Evolutionary conservation across 2,329 filamentous ascomycete genomes (phyloP).

Genomic region (Pseudopithomyces chartarum): DNA sequence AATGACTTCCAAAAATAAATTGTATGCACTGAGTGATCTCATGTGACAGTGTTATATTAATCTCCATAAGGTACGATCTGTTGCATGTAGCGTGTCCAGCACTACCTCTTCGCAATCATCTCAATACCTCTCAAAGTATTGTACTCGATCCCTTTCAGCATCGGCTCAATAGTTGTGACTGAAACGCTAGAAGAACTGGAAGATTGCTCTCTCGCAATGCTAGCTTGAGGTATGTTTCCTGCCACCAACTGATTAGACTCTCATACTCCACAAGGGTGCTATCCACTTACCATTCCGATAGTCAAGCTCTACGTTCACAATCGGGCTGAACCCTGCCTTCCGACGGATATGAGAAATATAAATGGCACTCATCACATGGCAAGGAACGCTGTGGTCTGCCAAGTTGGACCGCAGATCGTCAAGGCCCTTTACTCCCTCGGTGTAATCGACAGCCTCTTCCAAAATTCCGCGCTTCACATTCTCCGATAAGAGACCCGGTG

Average conservation of each 20-base stretch:
- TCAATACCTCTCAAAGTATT: neutral
- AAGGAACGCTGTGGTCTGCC: slow-evolving; percentile 6
- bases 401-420: slow-evolving; percentile 1
- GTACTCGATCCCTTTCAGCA: neutral
- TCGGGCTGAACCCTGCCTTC: neutral
- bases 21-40: too few relatives aligned
- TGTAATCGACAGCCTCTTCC: slow-evolving; percentile 3
- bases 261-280: neutral
- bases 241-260: neutral
- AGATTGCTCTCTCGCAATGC: neutral
- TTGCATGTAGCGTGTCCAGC: neutral
- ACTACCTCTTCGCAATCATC: neutral
- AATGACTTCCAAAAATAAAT: too few relatives aligned
- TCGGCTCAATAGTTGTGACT: neutral
- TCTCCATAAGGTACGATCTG: neutral
- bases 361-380: slow-evolving; percentile 1
- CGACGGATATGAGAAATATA: slow-evolving; percentile 6
- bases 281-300: neutral
- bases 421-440: neutral
- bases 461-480: slow-evolving; percentile 7
- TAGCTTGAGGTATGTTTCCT: neutral
- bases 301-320: neutral
- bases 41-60: too few relatives aligned
- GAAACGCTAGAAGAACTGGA: neutral
- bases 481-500: neutral